Base-by-base conservation (phyloP, 208 protist genomes). In the Willaertia magna region DNA sequence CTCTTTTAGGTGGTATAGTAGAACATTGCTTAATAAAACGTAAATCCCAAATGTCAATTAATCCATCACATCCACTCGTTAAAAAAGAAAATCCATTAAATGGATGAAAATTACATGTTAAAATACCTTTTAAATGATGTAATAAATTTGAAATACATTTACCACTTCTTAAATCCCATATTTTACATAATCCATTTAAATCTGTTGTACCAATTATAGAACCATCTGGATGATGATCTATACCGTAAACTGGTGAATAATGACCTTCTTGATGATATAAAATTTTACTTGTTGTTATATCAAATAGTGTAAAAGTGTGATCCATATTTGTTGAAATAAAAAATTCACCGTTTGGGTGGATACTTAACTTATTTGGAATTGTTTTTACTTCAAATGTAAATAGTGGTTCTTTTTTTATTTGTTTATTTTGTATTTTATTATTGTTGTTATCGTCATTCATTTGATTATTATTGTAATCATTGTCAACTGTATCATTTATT, bases 81-180 rank as follows among this genome's bases (percentile, higher is more conserved):
- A 39, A 47, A 30, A 84, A 34, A 43, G 67, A 4, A 43, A 47
- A 44, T n/a, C 79, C 79, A 67, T 84, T 84, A 26, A 34, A 67
- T 67, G 79, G 79, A 18, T 9, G 22, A 47, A 84, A 84, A 43
- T 52, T n/a, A 47, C 7, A n/a, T 47, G 9, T 42, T 4, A 84
- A 39, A 26, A 40, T 20, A 4, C 74, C 14, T 22, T 84, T 40
- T 0, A 67, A 22, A 84, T 84, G 79, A 47, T 30, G 43, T 7
- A 16, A 0, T 20, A 59, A 47, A 16, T 48, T 40, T 7, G 11
- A 22, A 1, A 84, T 40, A 1, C 30, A 55, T 47, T 16, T 18
- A 39, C 79, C 79, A n/a, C 39, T 84, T 67, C 79, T 55, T 30
- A 84, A 84, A 84, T 84, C 79, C 79, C 79, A 84, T 26, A 84